Percentiles rank a stretch among this genome's conserved stretches.
Conservation (phyloP, 2,329 filamentous ascomycete species). For the Dothidotthia symphoricarpi region DNA sequence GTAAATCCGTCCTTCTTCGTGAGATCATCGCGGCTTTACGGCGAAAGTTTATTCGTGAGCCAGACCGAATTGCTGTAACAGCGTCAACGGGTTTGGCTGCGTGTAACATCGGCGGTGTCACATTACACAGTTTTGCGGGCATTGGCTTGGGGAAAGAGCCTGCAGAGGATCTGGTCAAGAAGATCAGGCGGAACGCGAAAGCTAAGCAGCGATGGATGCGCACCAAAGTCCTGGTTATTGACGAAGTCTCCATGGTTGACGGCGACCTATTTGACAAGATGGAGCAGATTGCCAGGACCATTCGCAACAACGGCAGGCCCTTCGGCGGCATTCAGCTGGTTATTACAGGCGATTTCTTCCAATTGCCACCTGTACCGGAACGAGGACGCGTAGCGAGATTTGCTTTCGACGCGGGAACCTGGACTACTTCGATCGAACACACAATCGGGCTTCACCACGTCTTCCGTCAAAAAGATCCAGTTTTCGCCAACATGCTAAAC, state of each 20-base stretch:
- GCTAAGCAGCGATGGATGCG: constrained; percentile 84
- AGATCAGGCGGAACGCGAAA: constrained; percentile 85
- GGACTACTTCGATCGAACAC: constrained; percentile 89
- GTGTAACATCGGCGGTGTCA: constrained; percentile 95
- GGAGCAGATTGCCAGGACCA: constrained; percentile 76
- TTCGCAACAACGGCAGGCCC: constrained; percentile 86
- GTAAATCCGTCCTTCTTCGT: constrained; percentile 93
- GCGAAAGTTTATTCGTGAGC: constrained; percentile 71
- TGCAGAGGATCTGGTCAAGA: constrained; percentile 76
- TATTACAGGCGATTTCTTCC: constrained; percentile 97
- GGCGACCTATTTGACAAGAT: constrained; percentile 96
- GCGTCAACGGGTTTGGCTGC: constrained; percentile 94
- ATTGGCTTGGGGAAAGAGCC: constrained; percentile 94
- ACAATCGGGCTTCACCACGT: constrained; percentile 94
- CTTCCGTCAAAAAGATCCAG: constrained; percentile 88
- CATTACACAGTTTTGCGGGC: constrained; percentile 91
- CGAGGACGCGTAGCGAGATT: constrained; percentile 73
- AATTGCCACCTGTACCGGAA: constrained; percentile 90
- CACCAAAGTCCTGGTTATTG: constrained; percentile 83
- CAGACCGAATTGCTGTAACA: constrained; percentile 85
- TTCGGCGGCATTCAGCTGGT: constrained; percentile 96
- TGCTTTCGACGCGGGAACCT: constrained; percentile 87
- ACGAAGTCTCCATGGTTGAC: constrained; percentile 98
- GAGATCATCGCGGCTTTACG: constrained; percentile 82
- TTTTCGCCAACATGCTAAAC: constrained; percentile 93